Evolutionary conservation across 495 filamentous ascomycete species (phyloP), one percentile per base, ranked within the genome.

Genomic region (Penicillium maclennaniae): DNA sequence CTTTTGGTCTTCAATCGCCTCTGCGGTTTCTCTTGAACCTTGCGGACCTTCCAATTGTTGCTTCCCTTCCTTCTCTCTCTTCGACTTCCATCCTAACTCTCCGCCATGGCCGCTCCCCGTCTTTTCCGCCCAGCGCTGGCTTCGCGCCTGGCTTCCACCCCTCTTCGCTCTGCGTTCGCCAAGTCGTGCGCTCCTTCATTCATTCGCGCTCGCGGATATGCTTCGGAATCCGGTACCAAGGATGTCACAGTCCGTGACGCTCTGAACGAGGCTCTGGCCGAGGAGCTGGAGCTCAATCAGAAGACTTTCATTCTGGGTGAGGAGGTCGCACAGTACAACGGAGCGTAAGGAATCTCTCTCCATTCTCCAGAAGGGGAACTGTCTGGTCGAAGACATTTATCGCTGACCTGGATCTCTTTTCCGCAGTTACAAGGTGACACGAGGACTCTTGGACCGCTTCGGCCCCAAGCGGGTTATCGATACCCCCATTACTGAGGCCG

Each of bases 271-370:
- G 93, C 93, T 40, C 84, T 98, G 70, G 89, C 92, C 25, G 93
- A 98, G 79, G 93, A 98, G 80, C 80, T 98, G 73, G 93, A 97
- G 80, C 66, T 73, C 69, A 95, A 98, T 74, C 75, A 81, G 53
- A 97, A 96, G 80, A 91, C 96, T 54, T 97, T 95, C 77, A 78
- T 98, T 60, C 68, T 98, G 59, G 93, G 93, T 49, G 93, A 98
- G 79, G 93, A 98, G 78, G 95, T 98, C 55, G 93, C 93, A 61
- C 93, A 98, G 76, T 98, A 97, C 76, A 97, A 98, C 71, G 93
- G 93, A 79, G 93, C 93, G 82, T 87, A 74, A 71, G 83, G 72
- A 37, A 47, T 45, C 45, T 45, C 26, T 19, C 19, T 9, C 38
- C 47, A 16, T 43, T 9, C 45, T 42, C 6, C 17, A n/a, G 43